phyloP scores from a whole-genome alignment of 805 yeast species.

The Kurtzmaniella cleridarum region DNA sequence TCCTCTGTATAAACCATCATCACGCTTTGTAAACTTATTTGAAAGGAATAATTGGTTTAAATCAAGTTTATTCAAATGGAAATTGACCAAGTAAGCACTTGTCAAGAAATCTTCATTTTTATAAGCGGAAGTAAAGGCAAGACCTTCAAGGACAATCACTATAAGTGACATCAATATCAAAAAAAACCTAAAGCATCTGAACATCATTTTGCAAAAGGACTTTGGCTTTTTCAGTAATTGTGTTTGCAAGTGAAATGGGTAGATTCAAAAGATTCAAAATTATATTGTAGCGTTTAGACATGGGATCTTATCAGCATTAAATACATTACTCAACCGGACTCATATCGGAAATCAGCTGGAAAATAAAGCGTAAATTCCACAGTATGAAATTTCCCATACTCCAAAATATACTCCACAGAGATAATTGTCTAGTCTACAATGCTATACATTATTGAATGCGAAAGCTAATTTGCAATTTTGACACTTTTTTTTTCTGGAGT shows the following conservation, averaged over 20 bases:
- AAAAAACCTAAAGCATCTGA: conserved; percentile 27
- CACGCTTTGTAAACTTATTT: conserved; percentile 9
- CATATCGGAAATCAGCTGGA: neutral
- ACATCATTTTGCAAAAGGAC: conserved; percentile 14
- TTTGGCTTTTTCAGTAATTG: neutral
- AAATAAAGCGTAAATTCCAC: no score
- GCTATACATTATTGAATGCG: no score
- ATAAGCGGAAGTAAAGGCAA: conserved; percentile 37
- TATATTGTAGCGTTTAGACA: neutral
- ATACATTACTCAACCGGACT: neutral
- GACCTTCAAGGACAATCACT: conserved; percentile 23
- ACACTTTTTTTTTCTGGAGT: no score
- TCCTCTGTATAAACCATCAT: neutral
- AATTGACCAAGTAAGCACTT: conserved; percentile 27
- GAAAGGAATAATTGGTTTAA: conserved; percentile 23
- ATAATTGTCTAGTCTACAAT: no score
- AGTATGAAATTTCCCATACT: no score
- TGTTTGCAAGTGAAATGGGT: no score
- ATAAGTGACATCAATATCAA: conserved; percentile 29
- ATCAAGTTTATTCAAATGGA: conserved; percentile 30
- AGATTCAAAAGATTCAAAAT: neutral
- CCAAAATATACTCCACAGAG: no score
- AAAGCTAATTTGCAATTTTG: no score
- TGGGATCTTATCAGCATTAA: no score
- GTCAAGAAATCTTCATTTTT: conserved; percentile 28